A percentile compares a stretch with the other conserved stretches of the same genome.
These are phyloP conservation scores for Epithemia pelagica DNA, from an alignment of 108 stramenopile genomes.

Conservation along the genomic window DNA sequence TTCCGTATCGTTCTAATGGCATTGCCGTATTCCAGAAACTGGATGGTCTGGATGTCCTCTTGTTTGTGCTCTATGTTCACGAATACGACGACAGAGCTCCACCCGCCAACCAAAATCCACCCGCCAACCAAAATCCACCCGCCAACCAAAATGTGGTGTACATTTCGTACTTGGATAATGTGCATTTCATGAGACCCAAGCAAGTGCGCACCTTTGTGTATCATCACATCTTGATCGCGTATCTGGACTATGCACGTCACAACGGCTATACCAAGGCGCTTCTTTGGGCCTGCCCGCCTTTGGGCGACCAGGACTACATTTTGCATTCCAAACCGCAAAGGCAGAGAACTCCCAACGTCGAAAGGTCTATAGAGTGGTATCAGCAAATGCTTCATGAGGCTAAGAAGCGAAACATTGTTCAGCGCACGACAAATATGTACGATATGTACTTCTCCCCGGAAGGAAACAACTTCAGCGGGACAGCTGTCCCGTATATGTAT, in stretches of 20 bases:
- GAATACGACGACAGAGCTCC: too few relatives aligned
- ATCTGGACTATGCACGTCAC: conserved; percentile 63
- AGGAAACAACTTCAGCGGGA: too few relatives aligned
- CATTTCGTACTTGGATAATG: conserved; percentile 84
- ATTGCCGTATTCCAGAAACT: too few relatives aligned
- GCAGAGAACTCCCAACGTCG: conserved; percentile 56
- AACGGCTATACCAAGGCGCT: conserved; percentile 82
- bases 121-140: too few relatives aligned
- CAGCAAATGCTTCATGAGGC: conserved; percentile 56
- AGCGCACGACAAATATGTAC: conserved; percentile 33
- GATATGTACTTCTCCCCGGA: conserved; percentile 75
- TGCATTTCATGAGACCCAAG: conserved; percentile 64
- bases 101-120: too few relatives aligned
- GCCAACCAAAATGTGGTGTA: conserved; percentile 78
- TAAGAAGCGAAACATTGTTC: conserved; percentile 38
- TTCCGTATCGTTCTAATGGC: too few relatives aligned
- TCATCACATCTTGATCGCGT: conserved; percentile 70
- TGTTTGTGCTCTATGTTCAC: too few relatives aligned
- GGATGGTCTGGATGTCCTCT: too few relatives aligned
- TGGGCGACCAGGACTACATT: conserved; percentile 87
- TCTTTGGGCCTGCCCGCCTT: conserved; percentile 87
- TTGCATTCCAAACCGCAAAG: conserved; percentile 56
- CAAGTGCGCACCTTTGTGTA: conserved; percentile 62
- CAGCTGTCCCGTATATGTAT: too few relatives aligned
- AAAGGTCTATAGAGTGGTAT: conserved; percentile 76